Conservation (phyloP, 2,329 filamentous ascomycete species). For the Ceratocystis huliohia region DNA sequence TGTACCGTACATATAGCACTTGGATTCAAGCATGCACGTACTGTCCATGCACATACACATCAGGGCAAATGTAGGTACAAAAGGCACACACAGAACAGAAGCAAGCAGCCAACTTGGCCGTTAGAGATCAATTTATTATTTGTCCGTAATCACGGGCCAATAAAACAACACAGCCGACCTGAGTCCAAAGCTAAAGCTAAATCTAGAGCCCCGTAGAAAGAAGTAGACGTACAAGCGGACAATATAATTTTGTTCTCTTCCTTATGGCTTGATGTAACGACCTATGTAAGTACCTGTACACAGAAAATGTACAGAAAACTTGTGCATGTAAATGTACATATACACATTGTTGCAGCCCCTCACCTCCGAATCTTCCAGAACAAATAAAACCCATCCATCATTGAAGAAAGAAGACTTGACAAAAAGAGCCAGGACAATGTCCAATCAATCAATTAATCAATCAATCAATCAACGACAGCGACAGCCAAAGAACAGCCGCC, state of each 20-base stretch:
- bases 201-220: background rate
- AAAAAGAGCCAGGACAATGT: too few relatives aligned
- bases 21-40: background rate
- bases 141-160: background rate
- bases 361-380: background rate
- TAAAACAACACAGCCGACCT: background rate
- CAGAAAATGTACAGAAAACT: background rate
- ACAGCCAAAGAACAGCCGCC: background rate
- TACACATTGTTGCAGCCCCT: too few relatives aligned
- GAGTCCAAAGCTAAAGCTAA: background rate
- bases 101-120: background rate
- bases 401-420: background rate
- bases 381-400: background rate
- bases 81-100: background rate
- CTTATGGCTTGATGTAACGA: background rate
- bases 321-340: too few relatives aligned
- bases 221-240: background rate
- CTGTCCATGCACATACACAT: background rate
- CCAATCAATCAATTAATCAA: background rate
- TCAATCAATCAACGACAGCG: background rate
- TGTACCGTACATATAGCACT: too few relatives aligned
- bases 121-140: too few relatives aligned
- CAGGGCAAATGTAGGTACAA: background rate
- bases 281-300: background rate
- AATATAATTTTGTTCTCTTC: background rate